A percentile compares a stretch with the other conserved stretches of the same genome.
Evolutionary conservation across 108 stramenopile species (phyloP).

Genomic region (Cyclotella atomus): DNA sequence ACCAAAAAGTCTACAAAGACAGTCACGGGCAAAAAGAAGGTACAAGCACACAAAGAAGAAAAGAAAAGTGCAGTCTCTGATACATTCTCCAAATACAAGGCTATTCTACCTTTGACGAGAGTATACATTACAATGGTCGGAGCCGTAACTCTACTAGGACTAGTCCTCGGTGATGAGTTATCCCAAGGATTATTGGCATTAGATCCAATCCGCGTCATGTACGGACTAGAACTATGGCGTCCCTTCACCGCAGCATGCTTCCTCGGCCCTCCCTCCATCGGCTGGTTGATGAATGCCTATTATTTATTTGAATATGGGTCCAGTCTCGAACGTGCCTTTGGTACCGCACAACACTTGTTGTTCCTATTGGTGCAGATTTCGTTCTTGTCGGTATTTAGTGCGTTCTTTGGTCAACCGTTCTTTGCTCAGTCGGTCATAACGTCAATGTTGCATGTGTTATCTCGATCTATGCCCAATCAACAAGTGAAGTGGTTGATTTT

Average conservation of each 20-base stretch:
- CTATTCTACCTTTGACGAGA: conserved; percentile 81
- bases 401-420: conserved; percentile 80
- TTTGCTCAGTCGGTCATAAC: conserved; percentile 83
- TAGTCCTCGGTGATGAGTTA: conserved; percentile 84
- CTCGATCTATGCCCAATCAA: conserved; percentile 82
- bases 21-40: conserved; percentile 58
- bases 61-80: conserved; percentile 60
- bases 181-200: conserved; percentile 80
- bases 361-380: conserved; percentile 75
- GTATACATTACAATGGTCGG: conserved; percentile 83
- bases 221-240: conserved; percentile 86
- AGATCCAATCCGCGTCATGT: conserved; percentile 78
- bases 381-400: conserved; percentile 59
- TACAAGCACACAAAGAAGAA: conserved; percentile 49
- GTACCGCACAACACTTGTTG: conserved; percentile 75
- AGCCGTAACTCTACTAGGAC: conserved; percentile 67
- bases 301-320: conserved; percentile 88
- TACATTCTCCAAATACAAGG: conserved; percentile 68
- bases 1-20: conserved; percentile 39
- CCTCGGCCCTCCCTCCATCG: conserved; percentile 85
- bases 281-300: conserved; percentile 87
- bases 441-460: conserved; percentile 88
- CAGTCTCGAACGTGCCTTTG: conserved; percentile 83
- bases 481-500: conserved; percentile 90
- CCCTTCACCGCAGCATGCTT: conserved; percentile 85